Base-by-base conservation (phyloP, 495 filamentous ascomycete species). In the Penicillium pancosmium region DNA sequence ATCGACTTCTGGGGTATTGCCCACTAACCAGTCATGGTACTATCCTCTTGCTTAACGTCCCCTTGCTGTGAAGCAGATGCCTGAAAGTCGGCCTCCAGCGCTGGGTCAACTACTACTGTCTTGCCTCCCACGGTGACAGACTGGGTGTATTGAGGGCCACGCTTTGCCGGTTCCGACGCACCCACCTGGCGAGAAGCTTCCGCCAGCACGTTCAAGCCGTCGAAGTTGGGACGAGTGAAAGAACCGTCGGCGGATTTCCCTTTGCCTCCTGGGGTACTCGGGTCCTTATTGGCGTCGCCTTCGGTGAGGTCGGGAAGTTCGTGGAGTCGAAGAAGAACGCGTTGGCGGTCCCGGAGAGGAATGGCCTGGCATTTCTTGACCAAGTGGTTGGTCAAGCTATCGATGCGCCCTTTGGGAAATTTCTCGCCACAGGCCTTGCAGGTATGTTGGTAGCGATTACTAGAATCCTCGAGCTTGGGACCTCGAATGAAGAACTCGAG, bases 371-470 rank as follows among this genome's bases (percentile, higher is more conserved):
- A 96, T 74, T 88, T 91, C 72, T 91, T 93, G 44, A 88, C 82
- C 48, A 96, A 76, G 67, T 96, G 91, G 61, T 77, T 86, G 34
- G 83, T 88, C 18, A 96, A 73, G 65, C 84, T 90, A 59, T 96
- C 91, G 66, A 90, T 85, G 51, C 91, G 84, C 62, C 91, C 91
- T 64, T 93, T 93, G 46, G 90, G 89, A 58, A 93, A 93, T 62
- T 86, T 84, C 65, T 93, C 89, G 49, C 90, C 89, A 65, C 91
- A 96, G 41, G 84, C 79, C 76, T 91, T 91, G 82, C 91, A 96
- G 4, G 88, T 91, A 69, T 93, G 89, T 63, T 89, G 86, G 65
- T 96, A 96, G 46, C 91, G 84, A 71, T 96, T 96, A 77, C 87
- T 91, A 56, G 88, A 85, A 68, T 94, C 91, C 64, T 88, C 86